These are phyloP conservation scores for Endogone sp. DNA, from an alignment of 192 early-diverging fungal genomes.

Conservation along the genomic window DNA sequence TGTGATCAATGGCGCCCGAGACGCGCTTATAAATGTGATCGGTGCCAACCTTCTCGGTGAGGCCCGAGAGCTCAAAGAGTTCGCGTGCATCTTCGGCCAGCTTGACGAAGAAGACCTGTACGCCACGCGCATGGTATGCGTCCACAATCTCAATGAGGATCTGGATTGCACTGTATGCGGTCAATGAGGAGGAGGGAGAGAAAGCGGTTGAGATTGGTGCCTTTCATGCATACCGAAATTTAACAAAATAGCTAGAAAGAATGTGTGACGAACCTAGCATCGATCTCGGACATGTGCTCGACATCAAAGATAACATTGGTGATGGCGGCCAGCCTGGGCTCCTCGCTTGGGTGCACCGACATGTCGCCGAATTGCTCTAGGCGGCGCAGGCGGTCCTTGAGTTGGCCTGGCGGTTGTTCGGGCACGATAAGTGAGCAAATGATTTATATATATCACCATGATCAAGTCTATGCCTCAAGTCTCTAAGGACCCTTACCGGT, in stretches of 20 bases:
- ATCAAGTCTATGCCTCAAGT: neutral
- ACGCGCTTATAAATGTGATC: slow-evolving; percentile 70
- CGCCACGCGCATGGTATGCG: slow-evolving; percentile 72
- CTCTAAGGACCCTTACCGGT: slow-evolving; percentile 31
- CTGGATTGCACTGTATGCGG: slow-evolving; percentile 38
- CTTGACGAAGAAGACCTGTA: slow-evolving; percentile 92
- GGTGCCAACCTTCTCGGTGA: slow-evolving; percentile 57
- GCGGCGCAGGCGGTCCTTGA: slow-evolving; percentile 91
- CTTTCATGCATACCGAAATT: no score
- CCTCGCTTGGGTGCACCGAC: slow-evolving; percentile 91
- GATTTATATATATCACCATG: neutral
- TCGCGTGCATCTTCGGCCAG: slow-evolving; percentile 66
- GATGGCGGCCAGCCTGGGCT: slow-evolving; percentile 71
- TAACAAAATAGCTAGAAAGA: no score
- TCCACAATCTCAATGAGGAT: slow-evolving; percentile 89
- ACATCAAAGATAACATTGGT: slow-evolving; percentile 90
- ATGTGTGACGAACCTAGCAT: slow-evolving; percentile 73
- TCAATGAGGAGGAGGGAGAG: neutral
- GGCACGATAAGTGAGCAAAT: neutral
- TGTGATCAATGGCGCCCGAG: slow-evolving; percentile 25
- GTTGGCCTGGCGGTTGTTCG: slow-evolving; percentile 73
- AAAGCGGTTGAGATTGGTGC: no score
- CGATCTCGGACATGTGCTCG: slow-evolving; percentile 80
- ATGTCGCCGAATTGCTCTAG: slow-evolving; percentile 94
- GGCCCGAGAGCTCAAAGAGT: slow-evolving; percentile 70